Evolutionary conservation across 371 early-diverging fungal species (phyloP), one percentile per base, ranked within the genome.

Genomic region (Mortierella sp.): DNA sequence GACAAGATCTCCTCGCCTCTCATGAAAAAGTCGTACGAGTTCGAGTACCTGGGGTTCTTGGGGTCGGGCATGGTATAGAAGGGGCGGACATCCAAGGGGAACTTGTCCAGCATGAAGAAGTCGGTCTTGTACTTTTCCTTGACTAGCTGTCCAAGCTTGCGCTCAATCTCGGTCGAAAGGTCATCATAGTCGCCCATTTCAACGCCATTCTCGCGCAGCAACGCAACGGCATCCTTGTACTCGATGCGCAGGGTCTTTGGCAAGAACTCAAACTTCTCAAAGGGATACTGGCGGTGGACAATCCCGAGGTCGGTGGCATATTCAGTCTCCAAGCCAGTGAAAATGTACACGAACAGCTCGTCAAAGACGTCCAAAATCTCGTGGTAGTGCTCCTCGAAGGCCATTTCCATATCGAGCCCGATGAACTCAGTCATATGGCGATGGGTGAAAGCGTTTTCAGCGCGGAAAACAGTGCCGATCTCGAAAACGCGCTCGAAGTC

Each of bases 31-130:
- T 99, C 99, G 84, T 99, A 99, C 27, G 99, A 99, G 92, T 99
- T 98, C 71, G 98, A 95, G 86, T 96, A 97, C 56, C 87, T 88
- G 57, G 91, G 89, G 65, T 92, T 83, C 30, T 85, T 72, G 31
- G 98, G 93, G 83, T 98, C 96, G 32, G 97, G 97, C 95, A 98
- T 99, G 27, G 99, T 99, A 89, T 99, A 99, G 90, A 99, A 99
- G 28, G 99, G 99, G 53, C 99, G 92, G 28, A 97, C 93, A 5
- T 81, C 90, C 60, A 94, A 82, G 34, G 99, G 99, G 93, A 99
- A 99, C 84, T 99, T 99, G 90, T 98, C 99, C 56, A 99, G 84
- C 79, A 99, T 97, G 88, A 95, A 99, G 67, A 99, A 97, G 84
- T 99, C 99, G 30, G 98, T 97, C 69, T 92, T 83, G 83, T 98